Evolutionary conservation across 2,329 filamentous ascomycete genomes (phyloP).

Genomic region (Pezicula radicicola): DNA sequence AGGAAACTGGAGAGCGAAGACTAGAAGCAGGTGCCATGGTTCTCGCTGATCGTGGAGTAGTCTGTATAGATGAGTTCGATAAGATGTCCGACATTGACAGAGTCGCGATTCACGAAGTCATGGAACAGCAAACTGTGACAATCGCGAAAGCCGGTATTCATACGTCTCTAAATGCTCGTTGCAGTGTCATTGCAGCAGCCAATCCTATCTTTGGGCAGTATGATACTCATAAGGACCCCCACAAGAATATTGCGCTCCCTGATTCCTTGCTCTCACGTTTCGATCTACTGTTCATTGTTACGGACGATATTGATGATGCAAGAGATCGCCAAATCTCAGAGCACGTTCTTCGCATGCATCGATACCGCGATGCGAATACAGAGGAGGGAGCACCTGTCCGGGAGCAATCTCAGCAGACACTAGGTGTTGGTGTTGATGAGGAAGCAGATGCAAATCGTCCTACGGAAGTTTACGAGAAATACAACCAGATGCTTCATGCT

Average conservation of each 20-base stretch:
- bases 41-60: constrained; percentile 91
- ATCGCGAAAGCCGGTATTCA: constrained; percentile 99
- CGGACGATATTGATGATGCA: constrained; percentile 95
- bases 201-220: constrained; percentile 99
- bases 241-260: constrained; percentile 96
- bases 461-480: constrained; percentile 94
- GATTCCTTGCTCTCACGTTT: constrained; percentile 98
- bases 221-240: constrained; percentile 96
- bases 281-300: constrained; percentile 95
- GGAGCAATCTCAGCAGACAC: constrained; percentile 77
- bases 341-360: constrained; percentile 95
- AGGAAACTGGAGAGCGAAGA: constrained; percentile 92
- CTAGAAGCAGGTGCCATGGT: constrained; percentile 99
- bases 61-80: constrained; percentile 99
- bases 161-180: constrained; percentile 93
- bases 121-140: constrained; percentile 99
- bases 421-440: constrained; percentile 83
- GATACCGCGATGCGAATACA: constrained; percentile 86
- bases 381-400: constrained; percentile 94
- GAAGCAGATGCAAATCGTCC: constrained; percentile 69
- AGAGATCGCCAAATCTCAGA: constrained; percentile 90
- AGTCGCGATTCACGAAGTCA: constrained; percentile 99
- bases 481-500: constrained; percentile 91
- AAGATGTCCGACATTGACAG: constrained; percentile 99
- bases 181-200: constrained; percentile 92